Percentiles rank a stretch among this genome's conserved stretches.
These are phyloP conservation scores for Pachysandra terminalis DNA, from an alignment of 164 flowering plant genomes.

Conservation along the genomic window DNA sequence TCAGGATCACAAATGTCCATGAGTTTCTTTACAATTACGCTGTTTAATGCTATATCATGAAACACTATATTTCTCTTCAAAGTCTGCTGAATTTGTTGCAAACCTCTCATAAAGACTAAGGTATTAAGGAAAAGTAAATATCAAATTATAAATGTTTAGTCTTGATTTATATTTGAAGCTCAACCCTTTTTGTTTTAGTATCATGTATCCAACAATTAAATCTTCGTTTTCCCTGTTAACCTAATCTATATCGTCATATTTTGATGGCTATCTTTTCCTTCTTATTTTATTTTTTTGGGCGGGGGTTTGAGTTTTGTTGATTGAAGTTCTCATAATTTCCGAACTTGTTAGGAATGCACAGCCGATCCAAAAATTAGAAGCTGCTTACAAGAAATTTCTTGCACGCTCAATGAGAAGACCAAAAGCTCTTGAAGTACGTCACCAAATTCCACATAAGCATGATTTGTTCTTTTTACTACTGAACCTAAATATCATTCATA, in stretches of 20 bases:
- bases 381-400: conserved; percentile 67
- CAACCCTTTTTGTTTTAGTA: too few relatives aligned
- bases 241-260: background rate
- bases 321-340: background rate
- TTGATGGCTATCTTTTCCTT: background rate
- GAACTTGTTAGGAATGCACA: conserved; percentile 55
- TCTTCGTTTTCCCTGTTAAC: too few relatives aligned
- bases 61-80: background rate
- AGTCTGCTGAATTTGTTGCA: background rate
- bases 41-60: background rate
- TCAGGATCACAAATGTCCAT: background rate
- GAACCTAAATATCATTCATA: background rate
- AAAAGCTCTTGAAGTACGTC: conserved; percentile 50
- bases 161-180: too few relatives aligned
- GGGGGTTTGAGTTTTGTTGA: background rate
- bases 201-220: too few relatives aligned
- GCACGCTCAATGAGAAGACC: conserved; percentile 56
- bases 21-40: background rate
- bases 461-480: background rate
- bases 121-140: background rate
- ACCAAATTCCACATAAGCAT: background rate
- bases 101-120: background rate
- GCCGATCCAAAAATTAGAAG: conserved; percentile 65
- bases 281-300: too few relatives aligned
- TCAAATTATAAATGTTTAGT: too few relatives aligned